Evolutionary conservation across 495 filamentous ascomycete species (phyloP), one percentile per base, ranked within the genome.

Genomic region (Penicillium waksmanii): DNA sequence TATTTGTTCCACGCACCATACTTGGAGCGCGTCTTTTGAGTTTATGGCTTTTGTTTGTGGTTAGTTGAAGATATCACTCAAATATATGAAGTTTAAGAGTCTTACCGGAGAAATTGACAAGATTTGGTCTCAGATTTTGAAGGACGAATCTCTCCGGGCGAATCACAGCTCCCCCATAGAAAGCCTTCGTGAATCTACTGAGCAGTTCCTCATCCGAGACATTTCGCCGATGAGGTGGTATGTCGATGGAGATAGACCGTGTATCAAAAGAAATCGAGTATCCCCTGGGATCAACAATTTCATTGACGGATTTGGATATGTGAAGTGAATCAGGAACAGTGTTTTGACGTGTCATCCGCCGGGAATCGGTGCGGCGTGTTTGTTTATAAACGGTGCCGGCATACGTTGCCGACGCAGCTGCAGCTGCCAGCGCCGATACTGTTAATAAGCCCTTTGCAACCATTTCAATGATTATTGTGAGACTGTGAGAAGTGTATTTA

Each of bases 161-260:
- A 48, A 27, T 23, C 12, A 44, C 42, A 17, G 42, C 42, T 19
- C 42, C 42, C 13, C 42, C 42, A 19, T 21, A 44, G 42, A 44
- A 44, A 17, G n/a, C 42, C 17, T 44, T 44, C 42, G 17, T 44
- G 6, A 44, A 19, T 44, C 42, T 44, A 13, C n/a, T 19, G 17
- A 44, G 42, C 9, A 44, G 17, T 18, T 44, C 42, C 17, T 44
- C n/a, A 44, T 44, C 42, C 42, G 42, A 44, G 42, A 44, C 17
- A 44, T 18, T n/a, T n/a, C 15, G n/a, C 9, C 42, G 42, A 44
- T 44, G 42, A 44, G 42, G n/a, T 19, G 42, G 42, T 44, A 44
- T 44, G 42, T 13, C 7, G 17, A 44, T 19, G 8, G 7, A n/a
- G 42, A 44, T 19, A 44, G 15, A 44, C 15, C 42, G 42, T 19